phyloP scores from a whole-genome alignment of 495 filamentous ascomycete genomes.

The Podospora tetraspora region DNA sequence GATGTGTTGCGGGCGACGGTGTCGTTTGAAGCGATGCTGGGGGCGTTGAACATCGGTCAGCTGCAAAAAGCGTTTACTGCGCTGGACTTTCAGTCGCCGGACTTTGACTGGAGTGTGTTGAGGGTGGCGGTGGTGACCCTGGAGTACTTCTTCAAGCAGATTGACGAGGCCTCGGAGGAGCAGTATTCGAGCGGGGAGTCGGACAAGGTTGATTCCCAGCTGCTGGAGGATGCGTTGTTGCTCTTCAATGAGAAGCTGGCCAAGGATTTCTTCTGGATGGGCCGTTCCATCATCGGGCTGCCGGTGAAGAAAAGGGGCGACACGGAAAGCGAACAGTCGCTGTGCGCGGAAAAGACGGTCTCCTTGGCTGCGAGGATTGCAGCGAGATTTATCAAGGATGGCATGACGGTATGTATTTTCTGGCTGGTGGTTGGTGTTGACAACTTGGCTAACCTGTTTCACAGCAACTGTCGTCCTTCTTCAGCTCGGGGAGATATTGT shows the following conservation, averaged over 20 bases:
- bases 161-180: slow-evolving; percentile 36
- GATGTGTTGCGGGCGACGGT: slow-evolving; percentile 35
- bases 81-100: slow-evolving; percentile 34
- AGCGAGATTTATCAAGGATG: slow-evolving; percentile 36
- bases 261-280: slow-evolving; percentile 38
- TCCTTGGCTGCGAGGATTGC: slow-evolving; percentile 35
- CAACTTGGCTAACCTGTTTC: slow-evolving; percentile 15
- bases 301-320: slow-evolving; percentile 10
- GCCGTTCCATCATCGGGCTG: slow-evolving; percentile 29
- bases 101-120: slow-evolving; percentile 42
- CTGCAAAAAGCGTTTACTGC: slow-evolving; percentile 42
- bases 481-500: slow-evolving; percentile 33
- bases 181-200: slow-evolving; percentile 29
- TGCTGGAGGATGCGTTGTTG: slow-evolving; percentile 42
- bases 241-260: slow-evolving; percentile 37
- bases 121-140: slow-evolving; percentile 35
- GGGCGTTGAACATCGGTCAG: slow-evolving; percentile 36
- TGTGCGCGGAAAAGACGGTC: slow-evolving; percentile 37
- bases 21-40: slow-evolving; percentile 33
- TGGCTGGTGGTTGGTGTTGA: background rate
- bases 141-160: slow-evolving; percentile 32
- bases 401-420: slow-evolving; percentile 28
- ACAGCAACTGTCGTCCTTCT: slow-evolving; percentile 36
- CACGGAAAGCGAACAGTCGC: slow-evolving; percentile 26
- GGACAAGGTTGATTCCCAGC: slow-evolving; percentile 25